Evolutionary conservation across 1,284 basidiomycete species (phyloP), one percentile per base, ranked within the genome.

Genomic region (Ganoderma meredithae): DNA sequence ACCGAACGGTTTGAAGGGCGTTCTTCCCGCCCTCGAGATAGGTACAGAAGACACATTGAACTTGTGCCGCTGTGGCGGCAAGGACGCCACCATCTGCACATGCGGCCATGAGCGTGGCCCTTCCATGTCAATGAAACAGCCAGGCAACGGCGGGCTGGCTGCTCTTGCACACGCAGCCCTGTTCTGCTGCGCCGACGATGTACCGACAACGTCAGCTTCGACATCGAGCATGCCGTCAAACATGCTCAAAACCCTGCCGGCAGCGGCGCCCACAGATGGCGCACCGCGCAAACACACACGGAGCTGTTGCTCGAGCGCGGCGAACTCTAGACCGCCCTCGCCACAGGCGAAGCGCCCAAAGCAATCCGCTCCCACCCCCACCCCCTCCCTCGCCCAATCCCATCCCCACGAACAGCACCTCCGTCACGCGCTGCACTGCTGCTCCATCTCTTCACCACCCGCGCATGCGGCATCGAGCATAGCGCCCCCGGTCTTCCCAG

Each of bases 61-160:
- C 71, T 88, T 89, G 33, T 92, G 90, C 76, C 81, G 81, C 43
- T 93, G 90, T 27, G 69, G 71, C 22, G 71, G 71, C 79, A 83
- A 82, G 70, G 82, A 83, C 74, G 79, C 86, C 36, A 83, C 84
- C 79, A 83, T 84, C 60, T 91, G 90, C 75, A 82, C 81, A 70
- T 92, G 90, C 36, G 69, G 63, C 4, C 69, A 72, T 36, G 67
- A 72, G 17, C 71, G 65, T 9, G 65, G 52, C 36, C 9, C 60
- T 53, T 31, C 61, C 1, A 22, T 56, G 10, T 58, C 62, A 27
- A 33, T 22, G 15, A 47, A 39, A 13, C 39, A 10, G 63, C 7
- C 60, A 55, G 39, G 65, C 63, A 60, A 69, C 47, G 36, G 74
- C 47, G 83, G 83, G 17, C 79, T 89, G 17, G 81, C 79, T 31